Evolutionary conservation across 495 filamentous ascomycete genomes (phyloP), one percentile per base, ranked within the genome.

Genomic region (Halenospora varia): DNA sequence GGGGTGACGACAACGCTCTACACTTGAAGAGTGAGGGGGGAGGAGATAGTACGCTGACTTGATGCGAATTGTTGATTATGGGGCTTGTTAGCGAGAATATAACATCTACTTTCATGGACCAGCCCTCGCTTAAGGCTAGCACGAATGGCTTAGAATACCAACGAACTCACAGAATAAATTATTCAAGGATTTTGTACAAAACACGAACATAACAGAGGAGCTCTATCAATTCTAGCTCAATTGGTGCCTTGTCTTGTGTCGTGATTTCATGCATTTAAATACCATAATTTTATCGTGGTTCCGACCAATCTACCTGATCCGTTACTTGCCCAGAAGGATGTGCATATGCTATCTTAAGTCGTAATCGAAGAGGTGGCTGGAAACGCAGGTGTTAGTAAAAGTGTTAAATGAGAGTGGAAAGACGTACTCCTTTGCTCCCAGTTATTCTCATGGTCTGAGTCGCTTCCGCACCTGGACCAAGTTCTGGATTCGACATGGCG

Each of bases 241-340:
- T 22, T 47, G n/a, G n/a, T n/a, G n/a, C n/a, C n/a, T 47, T 47
- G 44, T n/a, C n/a, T 8, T 4, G 17, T 17, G 4, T 47, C n/a
- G 20, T 47, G 44, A 35, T 35, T 35, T 35, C 13, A 4, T 48
- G 3, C 22, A 9, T 18, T 55, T 17, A 8, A 1, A 20, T 26
- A 11, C 17, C 17, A 20, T 13, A 35, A 26, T 17, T 49, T 56
- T 54, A 65, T 45, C 26, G 57, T 2, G 91, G 89, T 70, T 98
- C 94, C 49, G 86, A 82, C 94, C 94, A 98, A 76, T 97, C 92
- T 56, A 97, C 92, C 72, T 96, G 90, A 63, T 98, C 95, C 65
- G 85, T 88, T 8, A 95, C 82, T 50, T 84, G 75, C 23, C 81
- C 79, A n/a, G 74, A 77, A 23, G 82, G 85, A 62, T 84, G 87